Conservation (phyloP, 768 basidiomycete genomes). For the Lactarius quietus region DNA sequence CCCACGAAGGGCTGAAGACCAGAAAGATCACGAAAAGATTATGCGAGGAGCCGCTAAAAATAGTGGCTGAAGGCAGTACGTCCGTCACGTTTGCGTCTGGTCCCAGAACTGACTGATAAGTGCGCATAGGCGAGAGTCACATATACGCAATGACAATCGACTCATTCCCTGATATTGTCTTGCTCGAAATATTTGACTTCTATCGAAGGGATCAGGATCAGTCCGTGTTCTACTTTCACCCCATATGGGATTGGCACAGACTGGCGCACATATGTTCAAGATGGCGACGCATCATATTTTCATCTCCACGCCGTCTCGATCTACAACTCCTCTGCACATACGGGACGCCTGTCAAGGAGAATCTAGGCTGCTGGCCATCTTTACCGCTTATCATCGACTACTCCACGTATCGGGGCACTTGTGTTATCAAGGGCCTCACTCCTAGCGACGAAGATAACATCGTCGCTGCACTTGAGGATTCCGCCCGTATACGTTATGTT, state of each 20-base stretch:
- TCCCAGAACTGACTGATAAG: background rate
- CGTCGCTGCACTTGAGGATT: background rate
- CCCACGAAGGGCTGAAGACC: background rate
- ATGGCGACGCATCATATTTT: slow-evolving; percentile 6
- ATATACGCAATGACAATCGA: background rate
- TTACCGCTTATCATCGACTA: background rate
- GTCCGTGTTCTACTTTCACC: background rate
- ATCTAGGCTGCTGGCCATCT: background rate
- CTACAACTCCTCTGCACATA: slow-evolving; percentile 7
- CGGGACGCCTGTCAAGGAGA: background rate
- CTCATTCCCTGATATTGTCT: slow-evolving; percentile 3
- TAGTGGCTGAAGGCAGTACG: background rate
- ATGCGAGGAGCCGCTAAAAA: background rate
- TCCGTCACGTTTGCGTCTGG: background rate
- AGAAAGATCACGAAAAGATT: background rate
- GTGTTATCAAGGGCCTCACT: background rate
- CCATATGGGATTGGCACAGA: background rate
- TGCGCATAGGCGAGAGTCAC: background rate
- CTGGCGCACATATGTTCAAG: slow-evolving; percentile 6
- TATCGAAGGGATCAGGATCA: background rate
- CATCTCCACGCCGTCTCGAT: slow-evolving; percentile 2
- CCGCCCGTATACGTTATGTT: background rate
- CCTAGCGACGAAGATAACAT: background rate
- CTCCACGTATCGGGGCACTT: background rate
- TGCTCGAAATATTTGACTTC: slow-evolving; percentile 12